phyloP scores from a whole-genome alignment of 1,284 basidiomycete species.

The Tilletiaria anomala region DNA sequence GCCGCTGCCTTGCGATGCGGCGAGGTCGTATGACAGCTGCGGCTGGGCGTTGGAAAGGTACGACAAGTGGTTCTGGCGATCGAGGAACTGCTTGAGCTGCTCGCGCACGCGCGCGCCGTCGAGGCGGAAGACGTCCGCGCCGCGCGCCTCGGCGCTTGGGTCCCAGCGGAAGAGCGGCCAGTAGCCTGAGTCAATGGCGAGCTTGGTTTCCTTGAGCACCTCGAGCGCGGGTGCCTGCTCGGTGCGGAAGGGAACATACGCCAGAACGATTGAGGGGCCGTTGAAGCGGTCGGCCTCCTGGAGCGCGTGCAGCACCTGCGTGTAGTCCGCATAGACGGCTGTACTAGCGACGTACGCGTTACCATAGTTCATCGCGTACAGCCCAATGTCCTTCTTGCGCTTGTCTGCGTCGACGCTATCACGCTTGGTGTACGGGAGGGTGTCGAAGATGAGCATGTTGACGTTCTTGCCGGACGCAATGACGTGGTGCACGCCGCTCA shows the following conservation, averaged over 20 bases:
- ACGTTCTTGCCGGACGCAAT: slow-evolving; percentile 82
- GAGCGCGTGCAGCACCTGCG: slow-evolving; percentile 81
- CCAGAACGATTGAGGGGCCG: slow-evolving; percentile 82
- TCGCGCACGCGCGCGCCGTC: slow-evolving; percentile 89
- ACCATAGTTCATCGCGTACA: slow-evolving; percentile 95
- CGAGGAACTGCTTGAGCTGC: slow-evolving; percentile 86
- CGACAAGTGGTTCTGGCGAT: slow-evolving; percentile 87
- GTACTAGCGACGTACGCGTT: slow-evolving; percentile 90
- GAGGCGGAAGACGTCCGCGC: slow-evolving; percentile 70
- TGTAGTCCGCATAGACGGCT: slow-evolving; percentile 88
- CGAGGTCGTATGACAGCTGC: slow-evolving; percentile 65
- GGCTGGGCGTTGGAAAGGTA: slow-evolving; percentile 67
- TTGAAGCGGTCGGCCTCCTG: slow-evolving; percentile 79
- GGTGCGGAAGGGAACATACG: slow-evolving; percentile 75
- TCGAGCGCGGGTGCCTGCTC: slow-evolving; percentile 63
- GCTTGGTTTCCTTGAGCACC: slow-evolving; percentile 87
- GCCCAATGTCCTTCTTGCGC: slow-evolving; percentile 39
- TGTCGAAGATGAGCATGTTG: slow-evolving; percentile 93
- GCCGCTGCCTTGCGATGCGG: slow-evolving; percentile 67
- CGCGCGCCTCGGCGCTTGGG: slow-evolving; percentile 57
- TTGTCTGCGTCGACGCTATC: slow-evolving; percentile 30
- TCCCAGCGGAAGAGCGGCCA: slow-evolving; percentile 99
- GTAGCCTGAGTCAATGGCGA: slow-evolving; percentile 87
- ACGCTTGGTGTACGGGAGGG: slow-evolving; percentile 66
- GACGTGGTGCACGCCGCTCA: slow-evolving; percentile 88